phyloP scores from a whole-genome alignment of 208 protist genomes.

The Crithidia thermophila region DNA sequence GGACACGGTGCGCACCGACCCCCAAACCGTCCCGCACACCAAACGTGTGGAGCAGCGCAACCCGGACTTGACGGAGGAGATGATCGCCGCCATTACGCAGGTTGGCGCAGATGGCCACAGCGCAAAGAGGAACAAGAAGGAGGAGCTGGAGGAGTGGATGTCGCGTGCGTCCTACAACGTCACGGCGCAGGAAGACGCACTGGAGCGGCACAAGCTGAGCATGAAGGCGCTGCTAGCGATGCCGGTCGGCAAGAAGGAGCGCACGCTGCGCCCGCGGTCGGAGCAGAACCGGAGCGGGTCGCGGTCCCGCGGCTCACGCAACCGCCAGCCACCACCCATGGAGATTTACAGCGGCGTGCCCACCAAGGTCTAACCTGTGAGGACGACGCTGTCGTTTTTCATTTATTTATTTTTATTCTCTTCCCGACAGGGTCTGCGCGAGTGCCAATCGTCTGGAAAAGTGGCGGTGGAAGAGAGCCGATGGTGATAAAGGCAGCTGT shows the following conservation, averaged over 20 bases:
- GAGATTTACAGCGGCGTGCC: background rate
- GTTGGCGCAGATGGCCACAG: conserved; percentile 1
- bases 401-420: conserved; percentile 1
- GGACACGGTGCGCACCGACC: background rate
- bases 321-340: conserved; percentile 1
- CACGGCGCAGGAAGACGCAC: conserved; percentile 13
- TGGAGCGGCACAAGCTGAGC: conserved; percentile 29
- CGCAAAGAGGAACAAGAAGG: conserved; percentile 10
- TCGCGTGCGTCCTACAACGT: conserved; percentile 14
- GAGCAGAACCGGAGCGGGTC: background rate
- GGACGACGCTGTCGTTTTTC: background rate
- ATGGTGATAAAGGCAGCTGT: no score
- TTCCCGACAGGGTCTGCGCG: no score
- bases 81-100: conserved; percentile 22
- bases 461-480: no score
- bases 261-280: background rate
- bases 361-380: background rate
- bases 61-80: conserved; percentile 30
- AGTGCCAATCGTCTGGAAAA: no score
- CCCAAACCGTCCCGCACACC: background rate
- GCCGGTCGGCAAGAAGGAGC: conserved; percentile 1
- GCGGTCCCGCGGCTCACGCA: background rate
- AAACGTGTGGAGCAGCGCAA: background rate
- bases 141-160: conserved; percentile 22
- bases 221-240: conserved; percentile 27